Conservation (phyloP, 2,329 filamentous ascomycete species). For the Pseudogymnoascus sp. region DNA sequence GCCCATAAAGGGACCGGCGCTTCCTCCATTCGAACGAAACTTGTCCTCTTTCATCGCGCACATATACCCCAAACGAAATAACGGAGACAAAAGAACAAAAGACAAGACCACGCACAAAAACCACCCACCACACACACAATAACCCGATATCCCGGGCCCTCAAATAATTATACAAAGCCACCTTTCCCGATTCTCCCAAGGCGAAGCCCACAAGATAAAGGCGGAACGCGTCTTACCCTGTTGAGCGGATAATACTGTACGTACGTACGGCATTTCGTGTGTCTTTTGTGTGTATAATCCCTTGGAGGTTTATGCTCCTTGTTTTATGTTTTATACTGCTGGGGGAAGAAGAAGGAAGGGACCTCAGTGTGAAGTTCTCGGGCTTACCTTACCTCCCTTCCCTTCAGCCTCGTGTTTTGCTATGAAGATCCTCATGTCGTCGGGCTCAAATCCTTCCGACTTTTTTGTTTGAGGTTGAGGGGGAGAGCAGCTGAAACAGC, state of each 20-base stretch:
- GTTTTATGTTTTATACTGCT: background rate
- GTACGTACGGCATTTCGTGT: background rate
- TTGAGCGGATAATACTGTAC: background rate
- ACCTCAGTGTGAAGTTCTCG: too few relatives aligned
- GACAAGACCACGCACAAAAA: background rate
- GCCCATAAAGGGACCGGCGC: background rate
- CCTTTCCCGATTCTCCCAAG: background rate
- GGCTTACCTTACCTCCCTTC: too few relatives aligned
- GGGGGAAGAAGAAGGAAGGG: too few relatives aligned
- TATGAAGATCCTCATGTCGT: background rate
- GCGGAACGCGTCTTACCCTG: background rate
- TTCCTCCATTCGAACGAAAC: conserved; percentile 1
- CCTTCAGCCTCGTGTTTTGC: background rate
- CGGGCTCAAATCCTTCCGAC: background rate
- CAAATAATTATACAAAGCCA: background rate
- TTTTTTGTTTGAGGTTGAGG: background rate
- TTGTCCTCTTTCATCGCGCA: conserved; percentile 3
- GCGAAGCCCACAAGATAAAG: background rate
- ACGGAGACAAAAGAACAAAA: background rate
- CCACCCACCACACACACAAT: background rate
- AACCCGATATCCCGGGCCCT: background rate
- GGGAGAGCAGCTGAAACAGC: background rate
- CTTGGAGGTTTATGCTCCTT: background rate
- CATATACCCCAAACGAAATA: background rate
- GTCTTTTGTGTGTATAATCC: background rate